These are phyloP conservation scores for Trichoderma aggressivum DNA, from an alignment of 2,329 filamentous ascomycete genomes.

Conservation along the genomic window DNA sequence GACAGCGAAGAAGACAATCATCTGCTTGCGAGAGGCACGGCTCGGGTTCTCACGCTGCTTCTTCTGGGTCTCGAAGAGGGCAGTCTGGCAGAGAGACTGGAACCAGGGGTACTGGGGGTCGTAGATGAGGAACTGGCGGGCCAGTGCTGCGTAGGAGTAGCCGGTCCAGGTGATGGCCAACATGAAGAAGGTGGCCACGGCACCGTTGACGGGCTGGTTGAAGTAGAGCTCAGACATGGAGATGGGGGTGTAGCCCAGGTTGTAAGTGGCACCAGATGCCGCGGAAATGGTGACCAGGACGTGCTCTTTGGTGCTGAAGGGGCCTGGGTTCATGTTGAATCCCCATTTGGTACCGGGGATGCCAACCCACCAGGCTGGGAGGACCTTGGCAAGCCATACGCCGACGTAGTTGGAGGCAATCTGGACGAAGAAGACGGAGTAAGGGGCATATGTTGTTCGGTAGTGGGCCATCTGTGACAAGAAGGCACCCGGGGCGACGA, in stretches of 20 bases:
- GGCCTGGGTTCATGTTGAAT: slow-evolving; percentile 55
- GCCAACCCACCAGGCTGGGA: slow-evolving; percentile 46
- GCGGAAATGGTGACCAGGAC: slow-evolving; percentile 54
- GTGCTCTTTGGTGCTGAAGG: slow-evolving; percentile 57
- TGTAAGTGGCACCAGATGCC: slow-evolving; percentile 51
- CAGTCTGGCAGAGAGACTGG: slow-evolving; percentile 52
- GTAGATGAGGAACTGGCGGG: slow-evolving; percentile 54
- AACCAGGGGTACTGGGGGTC: slow-evolving; percentile 46
- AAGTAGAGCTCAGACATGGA: slow-evolving; percentile 57
- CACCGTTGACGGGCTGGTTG: slow-evolving; percentile 48
- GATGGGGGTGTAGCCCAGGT: slow-evolving; percentile 50
- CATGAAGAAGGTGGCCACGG: slow-evolving; percentile 59
- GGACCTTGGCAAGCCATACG: slow-evolving; percentile 47
- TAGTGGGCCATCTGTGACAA: slow-evolving; percentile 55
- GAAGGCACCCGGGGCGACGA: slow-evolving; percentile 56
- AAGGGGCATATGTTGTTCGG: slow-evolving; percentile 55
- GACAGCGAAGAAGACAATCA: slow-evolving; percentile 53
- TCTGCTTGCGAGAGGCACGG: slow-evolving; percentile 49
- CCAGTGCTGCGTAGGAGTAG: slow-evolving; percentile 57
- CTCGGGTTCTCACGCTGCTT: slow-evolving; percentile 50
- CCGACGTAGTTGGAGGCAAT: slow-evolving; percentile 56
- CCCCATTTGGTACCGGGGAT: slow-evolving; percentile 46
- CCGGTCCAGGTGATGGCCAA: slow-evolving; percentile 54
- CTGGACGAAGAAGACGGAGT: slow-evolving; percentile 61
- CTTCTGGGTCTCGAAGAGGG: slow-evolving; percentile 55